Conservation (phyloP, 768 basidiomycete species). For the Peribolospora kevripleyi region DNA sequence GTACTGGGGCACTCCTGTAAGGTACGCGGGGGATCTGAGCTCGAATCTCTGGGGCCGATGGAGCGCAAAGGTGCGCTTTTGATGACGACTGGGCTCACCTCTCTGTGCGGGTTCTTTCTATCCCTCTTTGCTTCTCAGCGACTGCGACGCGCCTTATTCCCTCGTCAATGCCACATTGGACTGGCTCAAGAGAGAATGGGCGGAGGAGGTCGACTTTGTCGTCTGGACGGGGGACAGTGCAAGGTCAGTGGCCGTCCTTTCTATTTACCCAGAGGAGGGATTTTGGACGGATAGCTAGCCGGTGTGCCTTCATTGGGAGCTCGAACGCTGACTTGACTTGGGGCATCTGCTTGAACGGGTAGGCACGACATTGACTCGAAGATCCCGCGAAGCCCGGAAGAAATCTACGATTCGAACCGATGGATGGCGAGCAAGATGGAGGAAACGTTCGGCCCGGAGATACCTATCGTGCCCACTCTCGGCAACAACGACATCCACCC, state of each 20-base stretch:
- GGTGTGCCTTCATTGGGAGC: constrained; percentile 33
- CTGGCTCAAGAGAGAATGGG: constrained; percentile 53
- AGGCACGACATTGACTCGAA: constrained; percentile 68
- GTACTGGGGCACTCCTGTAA: constrained; percentile 42
- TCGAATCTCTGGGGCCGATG: background rate
- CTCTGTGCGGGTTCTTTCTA: background rate
- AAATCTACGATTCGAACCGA: constrained; percentile 55
- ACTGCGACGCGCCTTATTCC: constrained; percentile 56
- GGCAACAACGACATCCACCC: constrained; percentile 74
- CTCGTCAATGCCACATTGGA: constrained; percentile 66
- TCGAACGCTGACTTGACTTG: constrained; percentile 32
- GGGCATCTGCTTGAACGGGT: background rate
- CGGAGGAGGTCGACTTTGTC: constrained; percentile 67
- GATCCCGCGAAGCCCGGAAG: constrained; percentile 50
- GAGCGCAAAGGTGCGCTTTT: background rate
- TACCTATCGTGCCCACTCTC: constrained; percentile 58
- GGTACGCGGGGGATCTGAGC: constrained; percentile 25
- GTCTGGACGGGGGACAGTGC: constrained; percentile 37
- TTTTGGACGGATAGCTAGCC: constrained; percentile 1
- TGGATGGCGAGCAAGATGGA: constrained; percentile 43
- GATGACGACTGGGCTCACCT: background rate
- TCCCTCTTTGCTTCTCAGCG: constrained; percentile 20
- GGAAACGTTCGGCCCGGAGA: constrained; percentile 38
- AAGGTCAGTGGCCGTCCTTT: constrained; percentile 10
- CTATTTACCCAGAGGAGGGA: background rate